phyloP scores from a whole-genome alignment of 2,329 filamentous ascomycete genomes.

The Metarhizium anisopliae region DNA sequence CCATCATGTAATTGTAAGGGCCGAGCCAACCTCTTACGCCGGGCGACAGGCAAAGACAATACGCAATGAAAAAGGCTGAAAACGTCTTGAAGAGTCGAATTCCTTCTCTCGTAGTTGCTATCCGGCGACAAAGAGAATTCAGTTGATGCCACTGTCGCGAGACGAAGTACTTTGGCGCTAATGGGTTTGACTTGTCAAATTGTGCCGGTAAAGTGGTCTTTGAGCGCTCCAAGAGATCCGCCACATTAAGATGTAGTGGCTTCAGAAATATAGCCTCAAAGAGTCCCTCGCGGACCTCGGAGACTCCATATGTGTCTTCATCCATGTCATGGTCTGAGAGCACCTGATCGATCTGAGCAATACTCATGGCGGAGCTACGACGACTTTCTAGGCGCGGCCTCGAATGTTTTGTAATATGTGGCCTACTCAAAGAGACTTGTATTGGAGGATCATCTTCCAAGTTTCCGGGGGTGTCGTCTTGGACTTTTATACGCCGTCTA shows the following conservation, averaged over 20 bases:
- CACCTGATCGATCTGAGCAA: conserved; percentile 24
- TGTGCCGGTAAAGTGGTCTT: conserved; percentile 35
- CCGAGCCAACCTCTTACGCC: conserved; percentile 40
- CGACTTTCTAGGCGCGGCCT: conserved; percentile 4
- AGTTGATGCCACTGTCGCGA: conserved; percentile 38
- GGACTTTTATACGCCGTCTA: neutral
- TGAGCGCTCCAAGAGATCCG: conserved; percentile 31
- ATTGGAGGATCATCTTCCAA: neutral
- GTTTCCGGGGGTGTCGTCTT: neutral
- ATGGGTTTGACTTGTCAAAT: conserved; percentile 36
- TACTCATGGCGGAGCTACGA: conserved; percentile 20
- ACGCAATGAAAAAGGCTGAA: conserved; percentile 47
- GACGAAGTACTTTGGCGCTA: conserved; percentile 37
- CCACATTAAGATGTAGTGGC: conserved; percentile 26
- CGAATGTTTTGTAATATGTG: conserved; percentile 9
- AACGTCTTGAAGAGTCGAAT: conserved; percentile 44
- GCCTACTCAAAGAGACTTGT: conserved; percentile 4
- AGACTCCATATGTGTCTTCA: conserved; percentile 32
- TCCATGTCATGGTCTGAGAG: conserved; percentile 25
- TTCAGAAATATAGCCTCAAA: conserved; percentile 40
- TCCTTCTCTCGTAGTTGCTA: conserved; percentile 40
- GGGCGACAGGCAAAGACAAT: conserved; percentile 45
- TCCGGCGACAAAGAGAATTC: conserved; percentile 25
- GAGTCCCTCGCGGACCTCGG: conserved; percentile 36
- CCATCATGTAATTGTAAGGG: conserved; percentile 45